Conservation (phyloP, 83 land plant species). For the Picea abies region DNA sequence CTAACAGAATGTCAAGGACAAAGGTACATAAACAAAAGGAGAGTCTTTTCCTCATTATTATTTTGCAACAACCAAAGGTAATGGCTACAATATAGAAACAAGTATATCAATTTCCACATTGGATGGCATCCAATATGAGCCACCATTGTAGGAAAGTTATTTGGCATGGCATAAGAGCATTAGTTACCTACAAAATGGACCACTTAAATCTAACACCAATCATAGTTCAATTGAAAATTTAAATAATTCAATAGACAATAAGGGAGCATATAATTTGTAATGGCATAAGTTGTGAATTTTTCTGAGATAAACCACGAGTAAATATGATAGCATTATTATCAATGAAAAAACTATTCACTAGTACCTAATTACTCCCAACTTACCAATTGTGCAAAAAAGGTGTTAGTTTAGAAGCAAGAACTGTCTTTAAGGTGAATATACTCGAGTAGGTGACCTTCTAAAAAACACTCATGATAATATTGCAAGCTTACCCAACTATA, state of each 20-base stretch:
- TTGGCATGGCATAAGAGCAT: background rate
- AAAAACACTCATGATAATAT: background rate
- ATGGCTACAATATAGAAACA: background rate
- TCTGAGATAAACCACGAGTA: too few species aligned
- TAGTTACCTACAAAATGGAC: background rate
- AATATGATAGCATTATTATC: background rate
- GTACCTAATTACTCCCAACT: background rate
- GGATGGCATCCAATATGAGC: background rate
- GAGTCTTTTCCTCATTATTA: background rate
- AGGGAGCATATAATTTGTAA: background rate
- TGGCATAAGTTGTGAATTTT: too few species aligned
- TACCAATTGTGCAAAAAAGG: background rate
- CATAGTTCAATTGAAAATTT: background rate
- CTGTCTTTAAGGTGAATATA: too few species aligned
- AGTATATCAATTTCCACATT: background rate
- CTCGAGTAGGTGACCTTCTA: too few species aligned
- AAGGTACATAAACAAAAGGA: background rate
- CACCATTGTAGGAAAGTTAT: background rate
- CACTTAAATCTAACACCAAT: background rate
- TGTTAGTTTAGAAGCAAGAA: background rate
- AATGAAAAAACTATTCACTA: background rate
- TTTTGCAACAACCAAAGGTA: background rate
- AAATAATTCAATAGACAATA: background rate
- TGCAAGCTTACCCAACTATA: background rate
- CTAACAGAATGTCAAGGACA: too few species aligned